Evolutionary conservation across 2,329 filamentous ascomycete genomes (phyloP).

Genomic region (Drechslera avenae): DNA sequence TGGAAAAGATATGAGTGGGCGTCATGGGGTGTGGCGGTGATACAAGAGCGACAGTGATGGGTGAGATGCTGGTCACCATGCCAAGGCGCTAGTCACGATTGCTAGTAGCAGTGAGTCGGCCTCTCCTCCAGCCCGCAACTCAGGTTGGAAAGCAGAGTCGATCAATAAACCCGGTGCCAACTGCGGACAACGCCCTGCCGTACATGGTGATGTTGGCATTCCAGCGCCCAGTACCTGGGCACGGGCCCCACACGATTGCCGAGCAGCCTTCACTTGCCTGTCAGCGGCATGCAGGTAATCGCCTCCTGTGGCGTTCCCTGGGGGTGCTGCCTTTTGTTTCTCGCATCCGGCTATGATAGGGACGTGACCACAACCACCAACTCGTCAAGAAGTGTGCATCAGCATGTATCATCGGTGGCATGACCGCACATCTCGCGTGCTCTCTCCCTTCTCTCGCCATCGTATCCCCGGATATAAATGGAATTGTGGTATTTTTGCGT

Average conservation of each 20-base stretch:
- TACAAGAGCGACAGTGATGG: neutral
- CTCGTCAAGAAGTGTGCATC: slow-evolving; percentile 2
- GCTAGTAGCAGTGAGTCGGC: neutral
- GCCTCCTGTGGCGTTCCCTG: neutral
- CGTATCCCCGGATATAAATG: slow-evolving; percentile 2
- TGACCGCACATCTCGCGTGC: too few relatives aligned
- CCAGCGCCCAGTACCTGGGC: slow-evolving; percentile 1
- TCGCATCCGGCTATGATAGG: neutral
- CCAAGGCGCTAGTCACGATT: neutral
- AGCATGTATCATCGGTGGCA: slow-evolving; percentile 3
- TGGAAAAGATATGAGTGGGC: neutral
- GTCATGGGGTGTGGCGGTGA: neutral
- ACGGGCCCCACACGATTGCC: slow-evolving; percentile 7
- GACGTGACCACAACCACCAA: neutral
- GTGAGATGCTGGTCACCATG: neutral
- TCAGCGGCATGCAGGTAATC: slow-evolving; percentile 11
- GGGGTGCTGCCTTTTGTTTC: slow-evolving; percentile 6
- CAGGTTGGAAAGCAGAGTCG: too few relatives aligned
- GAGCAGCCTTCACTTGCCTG: neutral
- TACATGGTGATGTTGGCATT: neutral
- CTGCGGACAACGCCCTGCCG: slow-evolving; percentile 6
- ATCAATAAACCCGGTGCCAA: neutral
- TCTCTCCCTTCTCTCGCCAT: neutral
- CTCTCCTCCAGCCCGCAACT: neutral
- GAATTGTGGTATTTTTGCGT: neutral